Conservation (phyloP, 257 asterid species). For the Vinca minor region DNA sequence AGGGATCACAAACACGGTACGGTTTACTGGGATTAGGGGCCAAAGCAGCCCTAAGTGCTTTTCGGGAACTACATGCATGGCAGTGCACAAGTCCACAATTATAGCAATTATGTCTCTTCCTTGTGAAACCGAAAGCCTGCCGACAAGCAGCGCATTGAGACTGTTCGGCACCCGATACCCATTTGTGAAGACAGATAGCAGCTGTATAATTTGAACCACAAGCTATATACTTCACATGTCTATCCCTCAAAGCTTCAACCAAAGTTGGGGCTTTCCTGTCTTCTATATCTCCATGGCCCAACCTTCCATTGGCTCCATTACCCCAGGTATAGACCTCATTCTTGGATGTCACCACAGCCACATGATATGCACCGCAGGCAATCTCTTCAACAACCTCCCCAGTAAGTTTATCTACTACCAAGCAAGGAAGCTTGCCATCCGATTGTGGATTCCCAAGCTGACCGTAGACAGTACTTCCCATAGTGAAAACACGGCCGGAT, state of each 20-base stretch:
- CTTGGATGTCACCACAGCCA: constrained; percentile 66
- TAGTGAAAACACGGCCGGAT: constrained; percentile 66
- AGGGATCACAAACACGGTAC: constrained; percentile 88
- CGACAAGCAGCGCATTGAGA: constrained; percentile 91
- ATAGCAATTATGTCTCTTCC: constrained; percentile 91
- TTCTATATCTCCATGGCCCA: constrained; percentile 91
- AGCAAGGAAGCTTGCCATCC: constrained; percentile 73
- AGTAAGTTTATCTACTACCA: constrained; percentile 61
- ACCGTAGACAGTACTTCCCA: constrained; percentile 91
- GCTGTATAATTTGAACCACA: constrained; percentile 87
- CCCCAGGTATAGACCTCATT: constrained; percentile 95
- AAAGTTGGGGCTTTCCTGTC: constrained; percentile 69
- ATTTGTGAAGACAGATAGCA: constrained; percentile 75
- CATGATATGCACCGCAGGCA: constrained; percentile 81
- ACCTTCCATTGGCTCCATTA: constrained; percentile 89
- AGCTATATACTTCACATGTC: constrained; percentile 71
- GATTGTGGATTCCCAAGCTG: constrained; percentile 81
- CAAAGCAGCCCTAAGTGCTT: constrained; percentile 71
- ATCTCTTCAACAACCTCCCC: constrained; percentile 68
- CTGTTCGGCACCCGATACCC: constrained; percentile 91
- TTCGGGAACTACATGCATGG: constrained; percentile 83
- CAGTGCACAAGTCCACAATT: constrained; percentile 96
- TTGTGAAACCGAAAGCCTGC: constrained; percentile 88
- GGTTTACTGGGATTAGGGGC: constrained; percentile 95
- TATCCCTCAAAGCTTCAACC: constrained; percentile 73